These are phyloP conservation scores for Asterella californica DNA, from an alignment of 225 moss, liverwort and hornwort genomes.

Conservation along the genomic window DNA sequence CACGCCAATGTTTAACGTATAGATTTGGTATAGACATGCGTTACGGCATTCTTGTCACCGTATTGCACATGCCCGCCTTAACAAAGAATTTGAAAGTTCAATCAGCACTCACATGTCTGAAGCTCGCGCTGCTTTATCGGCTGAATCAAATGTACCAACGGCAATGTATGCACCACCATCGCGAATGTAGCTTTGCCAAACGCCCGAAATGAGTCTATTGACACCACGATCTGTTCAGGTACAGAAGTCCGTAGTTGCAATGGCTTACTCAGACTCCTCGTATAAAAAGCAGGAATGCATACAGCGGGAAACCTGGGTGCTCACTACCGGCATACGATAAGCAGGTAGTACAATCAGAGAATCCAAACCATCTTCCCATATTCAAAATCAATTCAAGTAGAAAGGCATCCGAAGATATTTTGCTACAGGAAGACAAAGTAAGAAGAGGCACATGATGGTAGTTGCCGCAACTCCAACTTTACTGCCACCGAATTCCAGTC, in stretches of 20 bases:
- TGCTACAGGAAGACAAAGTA: neutral
- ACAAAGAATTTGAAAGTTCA: neutral
- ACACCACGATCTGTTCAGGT: slow-evolving; percentile 49
- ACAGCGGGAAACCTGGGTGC: too few relatives aligned
- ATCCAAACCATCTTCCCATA: too few relatives aligned
- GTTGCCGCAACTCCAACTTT: slow-evolving; percentile 49
- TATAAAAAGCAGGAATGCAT: too few relatives aligned
- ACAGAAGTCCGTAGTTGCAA: neutral
- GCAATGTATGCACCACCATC: slow-evolving; percentile 57
- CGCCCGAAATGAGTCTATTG: slow-evolving; percentile 51
- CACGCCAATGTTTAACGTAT: neutral
- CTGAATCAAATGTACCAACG: slow-evolving; percentile 48
- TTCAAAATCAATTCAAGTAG: too few relatives aligned
- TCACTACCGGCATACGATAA: too few relatives aligned
- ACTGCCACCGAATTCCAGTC: slow-evolving; percentile 45
- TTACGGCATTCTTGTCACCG: neutral
- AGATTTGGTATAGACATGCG: neutral
- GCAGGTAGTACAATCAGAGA: neutral
- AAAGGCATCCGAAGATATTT: too few relatives aligned
- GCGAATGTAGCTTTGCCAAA: slow-evolving; percentile 59
- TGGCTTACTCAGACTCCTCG: neutral
- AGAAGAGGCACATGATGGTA: slow-evolving; percentile 44
- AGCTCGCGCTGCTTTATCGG: slow-evolving; percentile 47
- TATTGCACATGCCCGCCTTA: neutral
- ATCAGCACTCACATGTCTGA: slow-evolving; percentile 43